phyloP scores from a whole-genome alignment of 352 stramenopile species.

The Phytopythium oedochilum region DNA sequence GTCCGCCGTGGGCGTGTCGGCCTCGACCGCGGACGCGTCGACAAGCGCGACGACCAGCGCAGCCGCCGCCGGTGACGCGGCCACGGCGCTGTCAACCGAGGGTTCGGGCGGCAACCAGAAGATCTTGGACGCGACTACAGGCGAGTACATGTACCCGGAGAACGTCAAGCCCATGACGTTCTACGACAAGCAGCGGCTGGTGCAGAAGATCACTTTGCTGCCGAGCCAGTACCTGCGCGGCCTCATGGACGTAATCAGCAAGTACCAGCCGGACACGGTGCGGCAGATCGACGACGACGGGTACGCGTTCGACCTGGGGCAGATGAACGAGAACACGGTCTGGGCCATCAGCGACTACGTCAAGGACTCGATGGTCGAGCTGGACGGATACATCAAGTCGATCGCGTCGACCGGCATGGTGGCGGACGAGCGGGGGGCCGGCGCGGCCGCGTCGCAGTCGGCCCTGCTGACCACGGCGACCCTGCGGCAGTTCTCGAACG shows the following conservation, averaged over 20 bases:
- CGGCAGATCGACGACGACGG: constrained; percentile 84
- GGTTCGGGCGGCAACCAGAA: constrained; percentile 69
- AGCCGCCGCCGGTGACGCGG: background rate
- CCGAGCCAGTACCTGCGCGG: constrained; percentile 80
- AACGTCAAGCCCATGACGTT: constrained; percentile 85
- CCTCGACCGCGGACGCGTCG: constrained; percentile 3
- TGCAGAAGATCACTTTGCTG: constrained; percentile 85
- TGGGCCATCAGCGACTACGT: constrained; percentile 87
- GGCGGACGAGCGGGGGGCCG: constrained; percentile 15
- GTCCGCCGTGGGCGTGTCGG: constrained; percentile 15
- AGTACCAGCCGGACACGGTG: constrained; percentile 84
- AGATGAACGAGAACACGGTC: constrained; percentile 88
- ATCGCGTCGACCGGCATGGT: constrained; percentile 40
- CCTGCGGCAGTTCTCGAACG: constrained; percentile 23
- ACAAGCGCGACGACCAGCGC: constrained; percentile 1
- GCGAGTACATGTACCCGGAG: constrained; percentile 84
- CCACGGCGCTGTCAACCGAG: constrained; percentile 22
- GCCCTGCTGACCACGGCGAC: background rate
- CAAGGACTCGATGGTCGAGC: constrained; percentile 80
- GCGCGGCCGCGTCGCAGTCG: constrained; percentile 8
- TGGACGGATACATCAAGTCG: constrained; percentile 82
- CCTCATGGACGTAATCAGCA: constrained; percentile 86
- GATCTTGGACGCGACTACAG: constrained; percentile 53
- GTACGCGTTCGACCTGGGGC: constrained; percentile 82
- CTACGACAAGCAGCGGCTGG: constrained; percentile 75